phyloP scores from a whole-genome alignment of 2,329 filamentous ascomycete genomes.

The Ciborinia camelliae region DNA sequence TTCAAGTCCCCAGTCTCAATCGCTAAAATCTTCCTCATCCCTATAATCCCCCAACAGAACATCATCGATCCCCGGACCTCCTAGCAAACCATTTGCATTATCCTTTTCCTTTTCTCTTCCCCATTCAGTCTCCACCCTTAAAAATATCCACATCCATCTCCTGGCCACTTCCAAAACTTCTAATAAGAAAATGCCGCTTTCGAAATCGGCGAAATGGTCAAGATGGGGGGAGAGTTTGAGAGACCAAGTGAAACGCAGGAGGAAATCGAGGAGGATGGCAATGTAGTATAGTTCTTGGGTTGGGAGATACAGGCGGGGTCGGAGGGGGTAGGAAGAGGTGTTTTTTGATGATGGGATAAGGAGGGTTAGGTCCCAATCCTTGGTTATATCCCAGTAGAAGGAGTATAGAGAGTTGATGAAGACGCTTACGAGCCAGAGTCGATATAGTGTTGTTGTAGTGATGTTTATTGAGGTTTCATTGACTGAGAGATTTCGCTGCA shows the following conservation, averaged over 20 bases:
- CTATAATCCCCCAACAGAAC: slow-evolving; percentile 71
- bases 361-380: slow-evolving; percentile 93
- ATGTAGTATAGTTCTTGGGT: slow-evolving; percentile 74
- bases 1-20: too few relatives aligned
- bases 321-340: slow-evolving; percentile 54
- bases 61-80: slow-evolving; percentile 61
- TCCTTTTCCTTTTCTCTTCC: slow-evolving; percentile 49
- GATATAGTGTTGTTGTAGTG: slow-evolving; percentile 47
- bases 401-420: slow-evolving; percentile 84
- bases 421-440: slow-evolving; percentile 67
- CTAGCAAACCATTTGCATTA: slow-evolving; percentile 35
- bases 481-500: slow-evolving; percentile 60
- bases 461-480: slow-evolving; percentile 39
- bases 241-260: slow-evolving; percentile 86
- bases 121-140: slow-evolving; percentile 93
- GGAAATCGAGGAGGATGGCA: slow-evolving; percentile 73
- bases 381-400: slow-evolving; percentile 98
- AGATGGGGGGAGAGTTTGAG: slow-evolving; percentile 81
- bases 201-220: slow-evolving; percentile 80
- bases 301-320: slow-evolving; percentile 70
- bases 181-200: slow-evolving; percentile 83
- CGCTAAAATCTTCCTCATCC: slow-evolving; percentile 61
- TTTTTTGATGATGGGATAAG: slow-evolving; percentile 50
- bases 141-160: slow-evolving; percentile 96
- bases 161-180: slow-evolving; percentile 83